These are phyloP conservation scores for Candida pseudoviswanathii DNA, from an alignment of 1,139 yeast species.

Conservation along the genomic window DNA sequence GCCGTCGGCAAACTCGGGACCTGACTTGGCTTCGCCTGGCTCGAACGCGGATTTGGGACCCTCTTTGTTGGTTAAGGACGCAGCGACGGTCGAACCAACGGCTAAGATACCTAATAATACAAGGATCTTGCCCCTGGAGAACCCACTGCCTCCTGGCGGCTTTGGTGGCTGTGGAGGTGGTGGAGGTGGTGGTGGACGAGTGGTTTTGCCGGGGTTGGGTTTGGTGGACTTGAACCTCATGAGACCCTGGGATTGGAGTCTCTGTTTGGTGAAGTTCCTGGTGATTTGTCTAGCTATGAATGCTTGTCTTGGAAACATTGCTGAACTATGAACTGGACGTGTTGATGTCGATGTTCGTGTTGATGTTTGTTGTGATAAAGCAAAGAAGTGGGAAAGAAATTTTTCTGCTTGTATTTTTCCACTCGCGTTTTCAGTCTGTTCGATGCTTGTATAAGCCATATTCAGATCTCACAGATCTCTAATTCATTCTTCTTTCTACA, in stretches of 20 bases:
- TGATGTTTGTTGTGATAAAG: too few relatives aligned
- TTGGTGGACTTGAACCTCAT: conserved; percentile 23
- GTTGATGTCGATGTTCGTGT: too few relatives aligned
- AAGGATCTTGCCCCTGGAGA: conserved; percentile 27
- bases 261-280: conserved; percentile 8
- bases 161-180: conserved; percentile 21
- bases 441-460: not conserved
- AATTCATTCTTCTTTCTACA: not conserved
- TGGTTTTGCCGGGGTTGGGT: conserved; percentile 10
- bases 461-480: not conserved
- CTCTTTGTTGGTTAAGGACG: conserved; percentile 45
- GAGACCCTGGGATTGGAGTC: conserved; percentile 6
- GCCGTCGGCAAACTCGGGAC: conserved; percentile 56
- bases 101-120: conserved; percentile 40
- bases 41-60: conserved; percentile 53
- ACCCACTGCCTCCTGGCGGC: conserved; percentile 19
- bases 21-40: conserved; percentile 27
- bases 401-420: not conserved
- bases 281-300: conserved; percentile 11
- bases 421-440: conserved; percentile 3
- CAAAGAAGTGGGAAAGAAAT: conserved; percentile 1
- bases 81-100: conserved; percentile 49
- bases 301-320: conserved; percentile 14
- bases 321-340: not conserved
- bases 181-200: conserved; percentile 23